Conservation (phyloP, 805 yeast species). For the Wickerhamomyces bovis region DNA sequence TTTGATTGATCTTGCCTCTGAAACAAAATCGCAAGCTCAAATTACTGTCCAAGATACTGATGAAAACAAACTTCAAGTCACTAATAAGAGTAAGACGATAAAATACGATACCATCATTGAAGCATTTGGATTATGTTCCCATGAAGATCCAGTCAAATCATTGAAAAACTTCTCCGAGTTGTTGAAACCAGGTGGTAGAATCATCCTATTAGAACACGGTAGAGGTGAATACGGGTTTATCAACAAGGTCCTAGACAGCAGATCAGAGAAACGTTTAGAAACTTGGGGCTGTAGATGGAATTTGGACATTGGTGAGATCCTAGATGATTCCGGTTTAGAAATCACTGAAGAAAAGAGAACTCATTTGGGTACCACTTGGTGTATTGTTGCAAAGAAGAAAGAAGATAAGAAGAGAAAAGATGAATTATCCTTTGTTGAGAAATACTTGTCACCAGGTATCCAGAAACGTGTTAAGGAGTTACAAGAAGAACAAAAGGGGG, state of each 20-base stretch:
- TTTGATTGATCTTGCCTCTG: conserved; percentile 48
- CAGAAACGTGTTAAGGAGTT: conserved; percentile 22
- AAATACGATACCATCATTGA: conserved; percentile 90
- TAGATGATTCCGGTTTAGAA: conserved; percentile 79
- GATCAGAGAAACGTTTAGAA: conserved; percentile 77
- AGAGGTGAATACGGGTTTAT: conserved; percentile 74
- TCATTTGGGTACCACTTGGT: conserved; percentile 93
- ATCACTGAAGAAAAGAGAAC: conserved; percentile 73
- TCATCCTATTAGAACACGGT: conserved; percentile 88
- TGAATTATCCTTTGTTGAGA: conserved; percentile 45
- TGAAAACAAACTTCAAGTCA: conserved; percentile 19
- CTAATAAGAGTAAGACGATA: conserved; percentile 29
- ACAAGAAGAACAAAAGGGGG: conserved; percentile 8
- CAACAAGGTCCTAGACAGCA: conserved; percentile 72
- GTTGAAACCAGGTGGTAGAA: conserved; percentile 85
- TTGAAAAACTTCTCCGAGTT: conserved; percentile 65
- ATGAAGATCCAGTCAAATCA: conserved; percentile 84
- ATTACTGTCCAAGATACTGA: conserved; percentile 21
- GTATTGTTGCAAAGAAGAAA: conserved; percentile 69
- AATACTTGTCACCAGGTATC: conserved; percentile 37
- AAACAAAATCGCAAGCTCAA: conserved; percentile 11
- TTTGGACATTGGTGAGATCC: conserved; percentile 81
- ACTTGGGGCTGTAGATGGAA: conserved; percentile 99
- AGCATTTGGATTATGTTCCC: conserved; percentile 94
- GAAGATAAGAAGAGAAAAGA: conserved; percentile 49